phyloP scores from a whole-genome alignment of 2,329 filamentous ascomycete genomes.

The Penicillium expansum region DNA sequence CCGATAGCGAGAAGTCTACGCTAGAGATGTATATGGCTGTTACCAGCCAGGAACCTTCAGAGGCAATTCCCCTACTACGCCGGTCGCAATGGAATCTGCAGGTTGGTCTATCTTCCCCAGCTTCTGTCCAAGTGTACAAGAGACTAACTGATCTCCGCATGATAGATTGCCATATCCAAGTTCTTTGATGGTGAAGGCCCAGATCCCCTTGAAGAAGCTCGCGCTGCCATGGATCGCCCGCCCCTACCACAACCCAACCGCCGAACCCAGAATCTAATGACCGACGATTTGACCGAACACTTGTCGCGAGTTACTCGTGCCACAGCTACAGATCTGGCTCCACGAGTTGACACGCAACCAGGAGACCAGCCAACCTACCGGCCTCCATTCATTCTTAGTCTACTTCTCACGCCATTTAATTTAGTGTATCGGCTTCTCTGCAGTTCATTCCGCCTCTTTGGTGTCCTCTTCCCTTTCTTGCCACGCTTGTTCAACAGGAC shows the following conservation, averaged over 20 bases:
- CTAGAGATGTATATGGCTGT: conserved; percentile 86
- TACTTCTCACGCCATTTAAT: conserved; percentile 79
- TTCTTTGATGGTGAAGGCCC: conserved; percentile 96
- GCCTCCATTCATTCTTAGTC: conserved; percentile 70
- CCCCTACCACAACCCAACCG: conserved; percentile 62
- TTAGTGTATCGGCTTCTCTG: conserved; percentile 71
- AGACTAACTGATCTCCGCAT: conserved; percentile 20
- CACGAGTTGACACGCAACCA: conserved; percentile 76
- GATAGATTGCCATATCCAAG: conserved; percentile 89
- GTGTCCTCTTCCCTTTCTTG: conserved; percentile 77
- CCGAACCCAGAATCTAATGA: conserved; percentile 68
- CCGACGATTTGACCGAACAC: conserved; percentile 40
- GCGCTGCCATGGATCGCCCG: conserved; percentile 57
- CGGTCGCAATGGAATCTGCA: conserved; percentile 96
- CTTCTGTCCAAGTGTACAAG: neutral
- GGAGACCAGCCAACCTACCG: conserved; percentile 63
- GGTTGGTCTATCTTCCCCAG: conserved; percentile 45
- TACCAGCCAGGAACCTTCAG: conserved; percentile 74
- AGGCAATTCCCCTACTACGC: conserved; percentile 74
- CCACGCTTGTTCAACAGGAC: conserved; percentile 57
- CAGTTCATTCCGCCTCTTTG: conserved; percentile 65
- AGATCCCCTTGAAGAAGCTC: conserved; percentile 75
- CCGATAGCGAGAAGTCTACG: conserved; percentile 73
- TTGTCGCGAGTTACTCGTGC: conserved; percentile 35
- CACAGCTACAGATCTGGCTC: conserved; percentile 63